Evolutionary conservation across 2,329 filamentous ascomycete genomes (phyloP).

Genomic region (Bipolaris victoriae): DNA sequence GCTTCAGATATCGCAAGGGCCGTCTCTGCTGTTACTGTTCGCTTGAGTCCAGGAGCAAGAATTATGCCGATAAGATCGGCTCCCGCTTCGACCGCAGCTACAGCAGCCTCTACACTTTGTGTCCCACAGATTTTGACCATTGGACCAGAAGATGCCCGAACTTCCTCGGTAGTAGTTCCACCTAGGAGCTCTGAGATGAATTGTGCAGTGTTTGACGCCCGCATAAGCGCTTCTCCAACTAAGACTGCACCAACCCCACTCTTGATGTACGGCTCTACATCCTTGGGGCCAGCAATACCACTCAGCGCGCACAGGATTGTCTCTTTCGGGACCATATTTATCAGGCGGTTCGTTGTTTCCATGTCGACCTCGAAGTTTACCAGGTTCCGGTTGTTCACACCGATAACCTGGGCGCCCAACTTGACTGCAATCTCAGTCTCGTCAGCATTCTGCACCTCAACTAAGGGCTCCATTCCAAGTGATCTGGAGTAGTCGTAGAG

Average conservation of each 20-base stretch:
- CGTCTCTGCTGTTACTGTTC: conserved; percentile 78
- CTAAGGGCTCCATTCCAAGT: conserved; percentile 94
- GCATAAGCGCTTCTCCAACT: conserved; percentile 95
- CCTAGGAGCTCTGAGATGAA: conserved; percentile 89
- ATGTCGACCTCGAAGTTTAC: conserved; percentile 97
- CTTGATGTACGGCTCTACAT: conserved; percentile 84
- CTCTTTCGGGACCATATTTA: conserved; percentile 81
- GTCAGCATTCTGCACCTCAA: conserved; percentile 92
- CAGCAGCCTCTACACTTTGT: conserved; percentile 78
- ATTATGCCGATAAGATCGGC: conserved; percentile 95
- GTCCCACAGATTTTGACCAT: conserved; percentile 97
- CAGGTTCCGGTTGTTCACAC: conserved; percentile 96
- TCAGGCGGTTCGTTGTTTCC: conserved; percentile 84
- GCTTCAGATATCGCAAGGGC: conserved; percentile 80
- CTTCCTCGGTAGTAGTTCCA: conserved; percentile 43
- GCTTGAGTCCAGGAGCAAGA: conserved; percentile 78
- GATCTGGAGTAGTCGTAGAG: conserved; percentile 89
- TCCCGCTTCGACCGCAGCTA: conserved; percentile 79
- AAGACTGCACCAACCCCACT: conserved; percentile 92
- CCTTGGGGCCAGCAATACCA: conserved; percentile 86
- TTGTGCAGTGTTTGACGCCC: conserved; percentile 76
- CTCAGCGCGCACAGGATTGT: conserved; percentile 93
- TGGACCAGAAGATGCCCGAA: conserved; percentile 41
- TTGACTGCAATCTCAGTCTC: conserved; percentile 90
- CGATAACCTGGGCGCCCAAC: conserved; percentile 88